Evolutionary conservation across 805 yeast species (phyloP).

Genomic region (Candida xiaguanensis): DNA sequence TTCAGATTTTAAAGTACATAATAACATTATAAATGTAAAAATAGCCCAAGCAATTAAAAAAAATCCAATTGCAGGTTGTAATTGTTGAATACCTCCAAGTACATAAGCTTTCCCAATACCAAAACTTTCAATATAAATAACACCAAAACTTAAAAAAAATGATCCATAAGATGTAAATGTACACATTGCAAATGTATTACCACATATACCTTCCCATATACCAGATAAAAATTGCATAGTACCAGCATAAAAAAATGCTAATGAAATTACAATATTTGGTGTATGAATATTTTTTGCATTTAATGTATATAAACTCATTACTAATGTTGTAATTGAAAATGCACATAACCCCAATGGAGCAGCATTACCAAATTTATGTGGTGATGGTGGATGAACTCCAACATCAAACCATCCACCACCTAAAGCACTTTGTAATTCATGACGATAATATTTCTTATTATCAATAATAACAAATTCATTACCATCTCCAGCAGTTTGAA

Average conservation of each 20-base stretch:
- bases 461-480: slow-evolving; percentile 41
- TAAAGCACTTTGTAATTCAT: slow-evolving; percentile 58
- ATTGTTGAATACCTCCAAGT: slow-evolving; percentile 35
- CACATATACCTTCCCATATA: slow-evolving; percentile 45
- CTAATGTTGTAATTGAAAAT: slow-evolving; percentile 44
- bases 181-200: slow-evolving; percentile 55
- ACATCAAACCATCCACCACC: slow-evolving; percentile 54
- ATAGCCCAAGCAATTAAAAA: slow-evolving; percentile 62
- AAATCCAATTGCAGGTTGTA: slow-evolving; percentile 52
- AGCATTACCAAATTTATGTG: slow-evolving; percentile 48
- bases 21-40: slow-evolving; percentile 55
- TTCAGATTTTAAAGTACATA: slow-evolving; percentile 53
- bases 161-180: slow-evolving; percentile 53
- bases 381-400: slow-evolving; percentile 43
- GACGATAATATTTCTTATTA: slow-evolving; percentile 41
- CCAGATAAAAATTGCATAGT: slow-evolving; percentile 49
- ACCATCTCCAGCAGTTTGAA: slow-evolving; percentile 33
- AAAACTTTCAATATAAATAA: slow-evolving; percentile 51
- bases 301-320: slow-evolving; percentile 43
- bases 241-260: slow-evolving; percentile 49
- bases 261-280: slow-evolving; percentile 43
- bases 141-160: slow-evolving; percentile 51
- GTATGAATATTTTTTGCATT: slow-evolving; percentile 44
- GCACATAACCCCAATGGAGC: slow-evolving; percentile 54
- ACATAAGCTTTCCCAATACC: slow-evolving; percentile 47